These are phyloP conservation scores for Neofusicoccum sp. DNA, from an alignment of 2,329 filamentous ascomycete species.

Conservation along the genomic window DNA sequence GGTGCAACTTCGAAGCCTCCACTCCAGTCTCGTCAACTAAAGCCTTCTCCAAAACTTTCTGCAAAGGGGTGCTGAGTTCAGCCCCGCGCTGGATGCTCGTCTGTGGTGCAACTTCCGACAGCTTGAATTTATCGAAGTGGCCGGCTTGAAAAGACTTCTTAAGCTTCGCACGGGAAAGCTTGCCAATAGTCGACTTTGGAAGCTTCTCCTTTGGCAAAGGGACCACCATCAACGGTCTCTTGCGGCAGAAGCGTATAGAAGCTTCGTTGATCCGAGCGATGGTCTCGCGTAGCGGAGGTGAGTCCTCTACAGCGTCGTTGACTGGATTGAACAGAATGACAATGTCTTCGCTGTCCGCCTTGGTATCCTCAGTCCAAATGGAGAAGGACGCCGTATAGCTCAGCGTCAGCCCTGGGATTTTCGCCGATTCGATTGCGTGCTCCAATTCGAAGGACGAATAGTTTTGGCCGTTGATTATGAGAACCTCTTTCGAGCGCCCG, in stretches of 20 bases:
- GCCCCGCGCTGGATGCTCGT: neutral
- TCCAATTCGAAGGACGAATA: conserved; percentile 29
- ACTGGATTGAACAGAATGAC: conserved; percentile 18
- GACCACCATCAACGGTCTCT: conserved; percentile 3
- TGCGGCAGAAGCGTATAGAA: conserved; percentile 18
- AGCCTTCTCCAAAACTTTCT: neutral
- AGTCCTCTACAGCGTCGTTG: conserved; percentile 4
- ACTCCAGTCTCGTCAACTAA: conserved; percentile 10
- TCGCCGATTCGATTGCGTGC: conserved; percentile 26
- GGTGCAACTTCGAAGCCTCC: conserved; percentile 7
- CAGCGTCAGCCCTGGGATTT: conserved; percentile 23
- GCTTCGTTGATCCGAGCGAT: conserved; percentile 13
- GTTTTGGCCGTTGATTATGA: conserved; percentile 36
- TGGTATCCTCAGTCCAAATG: conserved; percentile 3
- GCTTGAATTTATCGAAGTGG: conserved; percentile 14
- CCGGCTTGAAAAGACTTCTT: conserved; percentile 16
- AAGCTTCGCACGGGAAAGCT: conserved; percentile 19
- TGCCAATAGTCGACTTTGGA: conserved; percentile 21
- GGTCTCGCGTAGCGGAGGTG: conserved; percentile 1
- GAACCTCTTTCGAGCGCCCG: conserved; percentile 30
- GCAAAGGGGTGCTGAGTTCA: conserved; percentile 7
- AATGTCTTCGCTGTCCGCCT: conserved; percentile 19
- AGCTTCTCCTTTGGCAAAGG: conserved; percentile 18
- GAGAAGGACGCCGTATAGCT: conserved; percentile 19
- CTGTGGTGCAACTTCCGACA: neutral